Base-by-base conservation (phyloP, 495 filamentous ascomycete genomes). In the Talaromyces wortmannii region DNA sequence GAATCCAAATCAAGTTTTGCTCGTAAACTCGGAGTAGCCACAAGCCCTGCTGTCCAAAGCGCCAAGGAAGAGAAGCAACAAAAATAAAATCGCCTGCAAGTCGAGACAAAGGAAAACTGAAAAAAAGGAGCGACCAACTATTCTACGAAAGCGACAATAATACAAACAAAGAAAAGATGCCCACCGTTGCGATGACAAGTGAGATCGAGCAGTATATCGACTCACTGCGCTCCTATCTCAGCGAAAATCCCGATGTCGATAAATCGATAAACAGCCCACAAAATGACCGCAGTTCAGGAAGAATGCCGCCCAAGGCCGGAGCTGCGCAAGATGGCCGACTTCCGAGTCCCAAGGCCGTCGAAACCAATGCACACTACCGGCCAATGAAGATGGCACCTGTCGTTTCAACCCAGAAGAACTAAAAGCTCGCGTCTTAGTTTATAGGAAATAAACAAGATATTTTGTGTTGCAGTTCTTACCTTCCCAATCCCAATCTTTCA, bases 401-500 rank as follows among this genome's bases (percentile, higher is more conserved):
- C 8, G 13, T 17, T 51, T 66, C 57, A 76, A 47, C 73, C 73
- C 40, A 75, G 59, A 57, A 76, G 71, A 18, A 76, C 72, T 75
- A 56, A 40, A 57, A 48, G n/a, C 11, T 48, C 58, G 30, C 23
- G 12, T 29, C 15, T 45, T 31, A 50, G 52, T 53, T 40, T 30
- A 30, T 40, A 10, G 51, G 44, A 45, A 33, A 57, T 16, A 32
- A 55, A 57, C 40, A 12, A 42, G 15, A 6, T 50, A 8, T n/a
- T 30, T 18, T 44, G 47, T 13, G 32, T 42, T 23, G 36, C 36
- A 10, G 13, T 8, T 65, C 77, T 69, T 72, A 89, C 86, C 83
- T 78, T 91, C 88, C 88, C 88, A 91, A 13, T 78, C 73, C 83
- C 83, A 88, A 55, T 90, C 87, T 56, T 82, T 81, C 88, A 91